Evolutionary conservation across 2,329 filamentous ascomycete species (phyloP).

Genomic region (Periconia macrospinosa): DNA sequence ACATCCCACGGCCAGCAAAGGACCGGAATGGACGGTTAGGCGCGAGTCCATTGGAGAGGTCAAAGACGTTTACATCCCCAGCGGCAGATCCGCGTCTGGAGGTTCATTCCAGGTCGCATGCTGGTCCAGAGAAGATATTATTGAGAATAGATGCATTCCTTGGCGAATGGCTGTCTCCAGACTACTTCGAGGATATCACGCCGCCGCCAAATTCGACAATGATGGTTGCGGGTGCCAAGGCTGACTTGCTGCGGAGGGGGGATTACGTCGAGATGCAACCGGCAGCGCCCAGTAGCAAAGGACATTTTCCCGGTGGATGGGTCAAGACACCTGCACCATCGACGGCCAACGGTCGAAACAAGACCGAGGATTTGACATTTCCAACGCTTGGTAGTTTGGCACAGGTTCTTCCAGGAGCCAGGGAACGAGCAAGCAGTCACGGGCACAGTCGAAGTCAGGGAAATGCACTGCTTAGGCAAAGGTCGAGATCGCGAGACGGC

Average conservation of each 20-base stretch:
- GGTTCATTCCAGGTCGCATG: slow-evolving; percentile 32
- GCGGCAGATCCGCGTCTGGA: slow-evolving; percentile 42
- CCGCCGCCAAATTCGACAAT: slow-evolving; percentile 82
- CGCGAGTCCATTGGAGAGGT: slow-evolving; percentile 16
- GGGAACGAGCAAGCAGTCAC: slow-evolving; percentile 52
- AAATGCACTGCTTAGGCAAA: slow-evolving; percentile 18
- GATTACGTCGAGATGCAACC: slow-evolving; percentile 59
- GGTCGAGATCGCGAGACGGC: slow-evolving; percentile 30
- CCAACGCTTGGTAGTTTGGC: slow-evolving; percentile 39
- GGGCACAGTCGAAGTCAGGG: slow-evolving; percentile 30
- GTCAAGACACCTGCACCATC: slow-evolving; percentile 39
- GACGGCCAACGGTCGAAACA: slow-evolving; percentile 13
- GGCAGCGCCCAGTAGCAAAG: slow-evolving; percentile 43
- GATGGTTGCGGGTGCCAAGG: slow-evolving; percentile 88
- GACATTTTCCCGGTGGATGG: slow-evolving; percentile 61
- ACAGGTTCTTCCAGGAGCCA: slow-evolving; percentile 38
- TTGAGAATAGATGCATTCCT: slow-evolving; percentile 89
- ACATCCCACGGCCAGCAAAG: slow-evolving; percentile 20
- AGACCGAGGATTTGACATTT: slow-evolving; percentile 22
- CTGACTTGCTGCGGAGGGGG: slow-evolving; percentile 76
- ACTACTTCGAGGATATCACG: slow-evolving; percentile 91
- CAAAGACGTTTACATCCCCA: slow-evolving; percentile 16
- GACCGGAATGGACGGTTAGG: slow-evolving; percentile 13
- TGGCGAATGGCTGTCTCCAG: slow-evolving; percentile 91
- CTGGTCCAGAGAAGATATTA: slow-evolving; percentile 38